Base-by-base conservation (phyloP, 2,329 filamentous ascomycete genomes). In the Ophiosphaerella korrae region DNA sequence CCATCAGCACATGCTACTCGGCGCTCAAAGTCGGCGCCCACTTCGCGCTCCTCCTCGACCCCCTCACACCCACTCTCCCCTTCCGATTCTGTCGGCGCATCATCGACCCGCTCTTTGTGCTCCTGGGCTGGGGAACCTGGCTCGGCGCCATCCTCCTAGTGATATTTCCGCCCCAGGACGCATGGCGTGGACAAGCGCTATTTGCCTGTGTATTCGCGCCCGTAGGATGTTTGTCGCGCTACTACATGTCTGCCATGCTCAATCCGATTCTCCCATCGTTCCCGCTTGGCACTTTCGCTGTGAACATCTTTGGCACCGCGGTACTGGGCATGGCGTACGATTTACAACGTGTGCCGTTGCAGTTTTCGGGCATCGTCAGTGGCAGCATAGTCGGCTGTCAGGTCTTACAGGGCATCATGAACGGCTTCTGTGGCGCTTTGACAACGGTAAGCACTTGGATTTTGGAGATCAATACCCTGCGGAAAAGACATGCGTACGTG, bases 191-290 rank as follows among this genome's bases (percentile, higher is more conserved):
- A 2, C 77, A 86, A 40, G 88, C 84, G 0, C 76, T 90, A 1
- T 93, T 96, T 62, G 83, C 91, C 0, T 78, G 94, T 23, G 85
- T 92, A 2, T 94, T 97, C 63, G 89, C 91, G 1, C 93, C 93
- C 0, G 60, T 90, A 0, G 93, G 93, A 0, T 92, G 88, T 60
- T 74, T 96, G 0, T 68, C 82, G 0, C 84, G 93, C 3, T 96
- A 89, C 75, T 92, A 91, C 68, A 73, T 83, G 1, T 88, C 88
- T 0, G 68, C 89, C 6, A 72, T 78, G 21, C 81, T 96, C n/a
- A 97, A 97, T 63, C 77, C 82, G 0, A 78, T 84, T 16, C 60
- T 85, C 0, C 72, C 84, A 0, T 76, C 81, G 0, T 97, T 97
- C 60, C 93, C 93, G 0, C 72, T 97, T 0, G 93, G 93, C 2